Base-by-base conservation (phyloP, 441 rosid genomes). In the Jatropha multifida region DNA sequence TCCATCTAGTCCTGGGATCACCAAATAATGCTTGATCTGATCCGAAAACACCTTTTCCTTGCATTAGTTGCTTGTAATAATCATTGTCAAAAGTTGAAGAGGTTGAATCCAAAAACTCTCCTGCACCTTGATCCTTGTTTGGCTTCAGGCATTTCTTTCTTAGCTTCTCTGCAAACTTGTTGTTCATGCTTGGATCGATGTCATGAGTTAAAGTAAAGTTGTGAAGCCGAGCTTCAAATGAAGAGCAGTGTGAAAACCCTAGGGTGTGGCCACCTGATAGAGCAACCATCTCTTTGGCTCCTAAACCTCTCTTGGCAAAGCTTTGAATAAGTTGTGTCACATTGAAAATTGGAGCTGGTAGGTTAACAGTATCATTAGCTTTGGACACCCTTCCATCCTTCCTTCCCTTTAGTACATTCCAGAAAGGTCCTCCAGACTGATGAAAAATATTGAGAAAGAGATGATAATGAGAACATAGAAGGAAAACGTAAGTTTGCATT, bases 241-340 rank as follows among this genome's bases (percentile, higher is more conserved):
- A 93, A 70, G 98, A 89, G 65, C 97, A 93, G 66, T 90, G 98
- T 3, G 94, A 89, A 80, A 90, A 87, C 7, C 96, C 95, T 49
- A 91, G 42, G 4, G 91, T 87, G 81, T 89, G 96, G 54, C 91
- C 94, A 2, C 98, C 94, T 0, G 96, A 93, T 51, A 91, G 84
- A 48, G 89, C 90, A 71, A 91, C 96, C 88, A 91, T 81, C 79
- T 93, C 96, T 81, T 89, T 81, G n/a, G 88, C 82, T 7, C 89
- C 88, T 73, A 93, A 83, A 65, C 96, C 89, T 87, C 90, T 87
- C 63, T 80, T 65, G 13, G 82, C 87, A 77, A 91, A 93, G 86
- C 92, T 91, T 79, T 87, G 92, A 74, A 90, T 88, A 72, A 93
- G 89, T 76, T 85, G 93, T 5, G 90, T 77, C 7, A 76, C 90